Evolutionary conservation across 164 flowering plant genomes (phyloP).

Genomic region (Sedum album): DNA sequence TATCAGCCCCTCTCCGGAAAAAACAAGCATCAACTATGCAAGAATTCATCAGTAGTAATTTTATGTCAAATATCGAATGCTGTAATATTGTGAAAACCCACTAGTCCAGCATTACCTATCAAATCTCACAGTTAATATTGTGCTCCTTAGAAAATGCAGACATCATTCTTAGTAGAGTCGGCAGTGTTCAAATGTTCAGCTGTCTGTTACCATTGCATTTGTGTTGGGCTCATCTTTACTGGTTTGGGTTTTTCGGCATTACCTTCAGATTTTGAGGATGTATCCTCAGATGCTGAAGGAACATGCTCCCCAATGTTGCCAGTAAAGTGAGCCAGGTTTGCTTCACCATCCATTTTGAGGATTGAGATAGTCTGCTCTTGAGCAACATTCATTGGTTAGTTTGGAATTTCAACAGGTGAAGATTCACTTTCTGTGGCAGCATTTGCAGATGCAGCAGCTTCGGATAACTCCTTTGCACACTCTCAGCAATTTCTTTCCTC

Average conservation of each 20-base stretch:
- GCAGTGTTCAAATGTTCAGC: too few species aligned
- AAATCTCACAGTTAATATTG: too few species aligned
- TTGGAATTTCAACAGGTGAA: not conserved
- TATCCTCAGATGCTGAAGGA: not conserved
- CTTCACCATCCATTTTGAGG: not conserved
- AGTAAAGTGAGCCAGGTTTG: not conserved
- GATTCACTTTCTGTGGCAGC: not conserved
- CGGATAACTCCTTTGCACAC: constrained; percentile 64
- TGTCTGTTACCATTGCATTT: not conserved
- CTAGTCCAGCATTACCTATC: too few species aligned
- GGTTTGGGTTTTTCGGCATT: not conserved
- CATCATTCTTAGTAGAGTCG: too few species aligned
- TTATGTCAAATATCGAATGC: too few species aligned
- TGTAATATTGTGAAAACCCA: too few species aligned
- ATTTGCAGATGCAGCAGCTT: constrained; percentile 20
- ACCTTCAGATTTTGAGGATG: not conserved
- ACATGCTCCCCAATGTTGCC: not conserved
- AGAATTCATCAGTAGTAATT: constrained; percentile 1
- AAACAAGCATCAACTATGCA: constrained; percentile 17
- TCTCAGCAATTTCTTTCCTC: constrained; percentile 85
- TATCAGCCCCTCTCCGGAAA: constrained; percentile 15
- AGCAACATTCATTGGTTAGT: not conserved
- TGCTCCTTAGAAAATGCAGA: too few species aligned
- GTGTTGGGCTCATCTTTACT: not conserved
- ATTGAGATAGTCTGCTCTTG: not conserved